These are phyloP conservation scores for Tetrapyrgos nigripes DNA, from an alignment of 1,284 basidiomycete genomes.

Conservation along the genomic window DNA sequence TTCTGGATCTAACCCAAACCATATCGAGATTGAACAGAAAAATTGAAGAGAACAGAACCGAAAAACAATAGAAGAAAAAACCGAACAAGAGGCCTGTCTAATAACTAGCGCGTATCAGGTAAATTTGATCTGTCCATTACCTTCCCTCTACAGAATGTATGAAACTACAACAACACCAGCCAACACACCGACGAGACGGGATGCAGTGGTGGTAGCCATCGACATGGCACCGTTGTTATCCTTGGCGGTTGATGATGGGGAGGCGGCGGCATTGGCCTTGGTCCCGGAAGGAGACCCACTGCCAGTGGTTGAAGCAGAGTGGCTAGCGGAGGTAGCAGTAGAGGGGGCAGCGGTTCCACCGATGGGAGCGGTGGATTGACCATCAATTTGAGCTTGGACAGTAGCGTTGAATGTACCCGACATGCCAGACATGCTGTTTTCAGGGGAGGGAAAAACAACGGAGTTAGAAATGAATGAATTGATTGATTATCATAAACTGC, in stretches of 20 bases:
- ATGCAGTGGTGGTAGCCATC: slow-evolving; percentile 32
- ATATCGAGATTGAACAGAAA: too few relatives aligned
- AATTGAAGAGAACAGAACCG: too few relatives aligned
- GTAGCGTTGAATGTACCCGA: slow-evolving; percentile 64
- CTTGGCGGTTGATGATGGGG: not conserved
- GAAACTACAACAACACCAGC: slow-evolving; percentile 41
- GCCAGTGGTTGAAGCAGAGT: slow-evolving; percentile 1
- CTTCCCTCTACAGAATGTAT: slow-evolving; percentile 36
- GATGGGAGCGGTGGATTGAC: slow-evolving; percentile 62
- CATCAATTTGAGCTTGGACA: slow-evolving; percentile 61
- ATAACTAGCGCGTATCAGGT: too few relatives aligned
- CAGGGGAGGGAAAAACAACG: slow-evolving; percentile 2
- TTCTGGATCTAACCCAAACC: too few relatives aligned
- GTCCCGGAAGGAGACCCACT: not conserved
- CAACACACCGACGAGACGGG: slow-evolving; percentile 38
- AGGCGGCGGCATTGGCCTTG: slow-evolving; percentile 4
- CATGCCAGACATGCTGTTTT: slow-evolving; percentile 63
- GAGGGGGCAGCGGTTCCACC: slow-evolving; percentile 33
- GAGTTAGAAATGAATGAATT: not conserved
- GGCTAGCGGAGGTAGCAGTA: slow-evolving; percentile 23
- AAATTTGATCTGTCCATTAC: not conserved
- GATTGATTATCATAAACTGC: too few relatives aligned
- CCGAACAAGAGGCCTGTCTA: slow-evolving; percentile 6
- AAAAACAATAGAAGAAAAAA: slow-evolving; percentile 10
- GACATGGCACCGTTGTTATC: slow-evolving; percentile 4